Conservation (phyloP, 2,329 filamentous ascomycete genomes). For the Trichoderma sp. region DNA sequence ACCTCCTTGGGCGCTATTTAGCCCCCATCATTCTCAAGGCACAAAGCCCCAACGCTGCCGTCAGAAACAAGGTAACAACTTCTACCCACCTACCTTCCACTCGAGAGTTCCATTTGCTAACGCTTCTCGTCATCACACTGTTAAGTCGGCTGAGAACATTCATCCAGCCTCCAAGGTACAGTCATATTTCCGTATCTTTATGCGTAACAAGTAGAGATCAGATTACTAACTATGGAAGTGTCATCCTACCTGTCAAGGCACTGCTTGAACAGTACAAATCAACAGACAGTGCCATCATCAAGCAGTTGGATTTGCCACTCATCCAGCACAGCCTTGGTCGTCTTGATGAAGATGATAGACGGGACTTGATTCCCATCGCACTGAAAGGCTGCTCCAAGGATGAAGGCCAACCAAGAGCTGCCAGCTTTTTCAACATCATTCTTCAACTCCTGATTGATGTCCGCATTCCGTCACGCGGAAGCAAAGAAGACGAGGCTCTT, state of each 20-base stretch:
- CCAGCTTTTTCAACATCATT: constrained; percentile 79
- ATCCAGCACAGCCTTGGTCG: constrained; percentile 75
- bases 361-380: constrained; percentile 66
- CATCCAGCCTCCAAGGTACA: constrained; percentile 53
- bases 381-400: constrained; percentile 37
- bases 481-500: constrained; percentile 72
- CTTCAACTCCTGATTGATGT: constrained; percentile 73
- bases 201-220: not conserved
- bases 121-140: constrained; percentile 46
- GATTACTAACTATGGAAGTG: constrained; percentile 40
- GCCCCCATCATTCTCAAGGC: constrained; percentile 83
- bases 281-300: constrained; percentile 70
- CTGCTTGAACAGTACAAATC: constrained; percentile 88
- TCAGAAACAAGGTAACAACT: constrained; percentile 70
- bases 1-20: constrained; percentile 76
- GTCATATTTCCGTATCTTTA: not conserved
- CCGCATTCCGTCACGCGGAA: constrained; percentile 73
- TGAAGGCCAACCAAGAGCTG: constrained; percentile 33
- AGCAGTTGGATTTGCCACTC: constrained; percentile 86
- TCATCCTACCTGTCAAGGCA: constrained; percentile 80
- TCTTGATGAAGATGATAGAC: constrained; percentile 59
- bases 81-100: not conserved
- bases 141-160: constrained; percentile 56
- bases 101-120: not conserved
- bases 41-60: constrained; percentile 74